Evolutionary conservation across 2,329 filamentous ascomycete species (phyloP).

Genomic region (Colletotrichum tanaceti): DNA sequence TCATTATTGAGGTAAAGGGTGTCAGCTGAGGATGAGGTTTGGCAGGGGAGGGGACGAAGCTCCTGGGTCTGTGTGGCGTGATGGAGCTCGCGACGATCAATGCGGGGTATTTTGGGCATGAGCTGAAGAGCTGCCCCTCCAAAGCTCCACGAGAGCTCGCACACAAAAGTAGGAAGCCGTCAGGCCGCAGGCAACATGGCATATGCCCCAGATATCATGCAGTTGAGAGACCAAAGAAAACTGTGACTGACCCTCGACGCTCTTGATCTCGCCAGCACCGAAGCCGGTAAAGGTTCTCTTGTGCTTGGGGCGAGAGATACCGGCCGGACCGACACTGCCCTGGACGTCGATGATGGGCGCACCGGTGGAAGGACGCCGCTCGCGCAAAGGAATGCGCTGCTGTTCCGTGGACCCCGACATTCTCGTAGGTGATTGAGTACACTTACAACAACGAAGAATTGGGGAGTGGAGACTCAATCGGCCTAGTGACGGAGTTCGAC

Average conservation of each 20-base stretch:
- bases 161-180: constrained; percentile 1
- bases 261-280: constrained; percentile 90
- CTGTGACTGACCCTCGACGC: constrained; percentile 77
- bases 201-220: constrained; percentile 6
- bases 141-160: constrained; percentile 37
- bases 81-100: constrained; percentile 44
- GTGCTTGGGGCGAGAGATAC: constrained; percentile 91
- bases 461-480: constrained; percentile 19
- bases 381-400: constrained; percentile 63
- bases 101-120: constrained; percentile 44
- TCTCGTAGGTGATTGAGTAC: constrained; percentile 38
- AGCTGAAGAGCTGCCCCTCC: constrained; percentile 41
- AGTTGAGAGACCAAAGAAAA: background rate
- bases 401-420: constrained; percentile 48
- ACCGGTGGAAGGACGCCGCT: constrained; percentile 84
- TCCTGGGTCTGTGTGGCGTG: constrained; percentile 32
- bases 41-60: constrained; percentile 17
- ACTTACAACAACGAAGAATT: constrained; percentile 12
- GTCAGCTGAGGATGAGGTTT: constrained; percentile 5
- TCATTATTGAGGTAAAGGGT: constrained; percentile 18
- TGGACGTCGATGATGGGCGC: constrained; percentile 88
- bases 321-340: constrained; percentile 86
- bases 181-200: constrained; percentile 15
- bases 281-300: constrained; percentile 97
- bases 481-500: background rate